Percentiles rank a stretch among this genome's conserved stretches.
Conservation (phyloP, 1,284 basidiomycete species). For the Melampsora larici-populina region DNA sequence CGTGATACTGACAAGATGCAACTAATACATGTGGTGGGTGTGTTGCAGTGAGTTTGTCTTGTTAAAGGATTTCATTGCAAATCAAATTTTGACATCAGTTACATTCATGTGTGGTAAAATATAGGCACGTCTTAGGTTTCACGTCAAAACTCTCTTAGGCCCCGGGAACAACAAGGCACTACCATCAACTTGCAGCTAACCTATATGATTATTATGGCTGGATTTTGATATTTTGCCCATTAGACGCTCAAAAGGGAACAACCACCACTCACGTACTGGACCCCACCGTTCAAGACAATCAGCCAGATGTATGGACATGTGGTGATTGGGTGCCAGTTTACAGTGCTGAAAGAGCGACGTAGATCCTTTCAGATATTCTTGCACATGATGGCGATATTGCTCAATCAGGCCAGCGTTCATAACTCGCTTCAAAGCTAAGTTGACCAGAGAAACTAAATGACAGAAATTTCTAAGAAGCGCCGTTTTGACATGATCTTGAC, state of each 20-base stretch:
- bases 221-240: slow-evolving; percentile 25
- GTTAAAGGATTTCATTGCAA: too few species aligned
- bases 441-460: slow-evolving; percentile 20
- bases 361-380: slow-evolving; percentile 24
- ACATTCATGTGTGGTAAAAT: too few species aligned
- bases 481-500: too few species aligned
- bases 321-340: slow-evolving; percentile 23
- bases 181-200: neutral
- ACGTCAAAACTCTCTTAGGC: too few species aligned
- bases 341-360: slow-evolving; percentile 15
- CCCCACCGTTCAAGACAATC: slow-evolving; percentile 25
- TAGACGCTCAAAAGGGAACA: slow-evolving; percentile 20
- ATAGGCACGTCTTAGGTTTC: too few species aligned
- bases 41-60: too few species aligned
- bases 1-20: too few species aligned
- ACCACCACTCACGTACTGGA: slow-evolving; percentile 13
- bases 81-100: too few species aligned
- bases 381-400: slow-evolving; percentile 7
- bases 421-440: slow-evolving; percentile 3
- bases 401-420: neutral
- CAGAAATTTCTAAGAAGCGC: slow-evolving; percentile 11
- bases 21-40: too few species aligned
- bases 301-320: slow-evolving; percentile 24
- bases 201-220: slow-evolving; percentile 8
- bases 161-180: too few species aligned